phyloP scores from a whole-genome alignment of 176 grass and related monocot species.

The Paspalum notatum region DNA sequence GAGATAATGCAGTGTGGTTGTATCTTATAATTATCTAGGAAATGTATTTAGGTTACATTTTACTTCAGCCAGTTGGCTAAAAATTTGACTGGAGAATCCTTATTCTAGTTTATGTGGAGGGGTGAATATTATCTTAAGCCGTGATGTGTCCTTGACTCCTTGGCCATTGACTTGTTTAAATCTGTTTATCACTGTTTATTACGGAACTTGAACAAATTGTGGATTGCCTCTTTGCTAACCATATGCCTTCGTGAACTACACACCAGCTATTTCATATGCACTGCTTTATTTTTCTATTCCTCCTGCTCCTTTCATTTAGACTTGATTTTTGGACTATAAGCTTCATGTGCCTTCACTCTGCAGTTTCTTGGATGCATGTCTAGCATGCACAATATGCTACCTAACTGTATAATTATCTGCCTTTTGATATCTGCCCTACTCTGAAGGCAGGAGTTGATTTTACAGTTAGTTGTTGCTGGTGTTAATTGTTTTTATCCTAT shows the following conservation, averaged over 20 bases:
- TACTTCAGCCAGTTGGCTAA: neutral
- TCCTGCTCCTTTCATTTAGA: neutral
- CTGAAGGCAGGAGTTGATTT: neutral
- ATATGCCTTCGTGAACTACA: neutral
- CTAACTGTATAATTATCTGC: neutral
- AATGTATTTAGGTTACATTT: neutral
- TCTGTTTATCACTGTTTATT: neutral
- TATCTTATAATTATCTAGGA: neutral
- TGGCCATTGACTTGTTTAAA: neutral
- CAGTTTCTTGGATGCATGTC: neutral
- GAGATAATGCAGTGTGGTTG: neutral
- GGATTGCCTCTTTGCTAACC: neutral
- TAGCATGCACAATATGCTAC: neutral
- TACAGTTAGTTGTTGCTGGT: neutral
- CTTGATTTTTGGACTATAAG: neutral
- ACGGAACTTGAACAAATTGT: neutral
- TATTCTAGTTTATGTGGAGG: neutral
- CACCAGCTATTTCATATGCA: neutral
- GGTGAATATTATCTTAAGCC: neutral
- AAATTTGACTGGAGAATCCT: neutral
- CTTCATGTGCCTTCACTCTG: neutral
- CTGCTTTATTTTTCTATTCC: neutral
- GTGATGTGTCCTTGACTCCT: neutral
- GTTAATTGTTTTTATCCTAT: slow-evolving; percentile 1
- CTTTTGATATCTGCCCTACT: neutral